phyloP scores from a whole-genome alignment of 2,329 filamentous ascomycete species.

The Hyphodiscus sp. region DNA sequence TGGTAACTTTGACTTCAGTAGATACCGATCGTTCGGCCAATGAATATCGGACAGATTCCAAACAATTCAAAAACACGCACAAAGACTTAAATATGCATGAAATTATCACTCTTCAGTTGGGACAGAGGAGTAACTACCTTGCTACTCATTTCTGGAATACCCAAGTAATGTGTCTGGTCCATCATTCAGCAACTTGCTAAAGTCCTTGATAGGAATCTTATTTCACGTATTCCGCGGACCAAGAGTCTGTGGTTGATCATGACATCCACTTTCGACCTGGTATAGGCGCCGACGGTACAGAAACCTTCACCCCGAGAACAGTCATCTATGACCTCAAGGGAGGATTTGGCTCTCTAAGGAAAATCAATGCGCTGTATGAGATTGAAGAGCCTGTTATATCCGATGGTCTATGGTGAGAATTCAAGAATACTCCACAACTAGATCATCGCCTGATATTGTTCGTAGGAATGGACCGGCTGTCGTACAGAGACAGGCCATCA shows the following conservation, averaged over 20 bases:
- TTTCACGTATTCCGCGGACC: slow-evolving; percentile 73
- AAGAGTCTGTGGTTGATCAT: slow-evolving; percentile 67
- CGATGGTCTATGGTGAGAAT: slow-evolving; percentile 34
- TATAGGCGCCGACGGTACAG: slow-evolving; percentile 71
- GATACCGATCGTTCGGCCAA: too few species aligned
- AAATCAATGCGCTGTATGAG: slow-evolving; percentile 78
- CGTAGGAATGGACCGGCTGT: slow-evolving; percentile 59
- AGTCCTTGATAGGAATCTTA: slow-evolving; percentile 73
- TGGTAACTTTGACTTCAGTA: too few species aligned
- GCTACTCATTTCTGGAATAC: slow-evolving; percentile 98
- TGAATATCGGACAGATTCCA: too few species aligned
- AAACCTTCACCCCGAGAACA: slow-evolving; percentile 88
- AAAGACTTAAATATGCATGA: slow-evolving; percentile 66
- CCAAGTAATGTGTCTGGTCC: slow-evolving; percentile 48
- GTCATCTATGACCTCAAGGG: slow-evolving; percentile 94
- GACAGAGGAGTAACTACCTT: slow-evolving; percentile 86
- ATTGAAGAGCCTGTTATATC: slow-evolving; percentile 28
- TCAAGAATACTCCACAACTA: neutral
- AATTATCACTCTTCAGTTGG: slow-evolving; percentile 88
- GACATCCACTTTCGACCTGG: slow-evolving; percentile 86
- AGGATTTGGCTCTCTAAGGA: slow-evolving; percentile 80
- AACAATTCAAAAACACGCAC: neutral
- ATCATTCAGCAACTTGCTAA: slow-evolving; percentile 7
- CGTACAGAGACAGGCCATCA: slow-evolving; percentile 60
- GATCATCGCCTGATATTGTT: slow-evolving; percentile 2